Base-by-base conservation (phyloP, 768 basidiomycete genomes). In the Boletus patriciae region DNA sequence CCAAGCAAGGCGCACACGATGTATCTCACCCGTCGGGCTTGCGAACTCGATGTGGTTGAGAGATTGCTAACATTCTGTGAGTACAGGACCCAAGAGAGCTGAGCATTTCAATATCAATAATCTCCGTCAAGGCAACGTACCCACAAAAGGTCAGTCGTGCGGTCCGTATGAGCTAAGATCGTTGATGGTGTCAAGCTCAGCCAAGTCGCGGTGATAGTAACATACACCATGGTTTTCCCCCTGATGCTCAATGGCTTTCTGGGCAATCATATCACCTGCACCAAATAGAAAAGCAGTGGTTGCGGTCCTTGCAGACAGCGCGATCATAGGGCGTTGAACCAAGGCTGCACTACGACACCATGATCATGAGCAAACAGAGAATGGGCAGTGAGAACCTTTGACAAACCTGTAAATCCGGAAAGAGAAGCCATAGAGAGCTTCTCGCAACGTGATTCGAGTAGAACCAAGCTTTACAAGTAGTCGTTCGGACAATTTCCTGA, bases 21-120 rank as follows among this genome's bases (percentile, higher is more conserved):
- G 86, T 11, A 84, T 67, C 40, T 88, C 70, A 0, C 79, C 85
- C 60, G 74, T 80, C 0, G 78, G n/a, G n/a, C n/a, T 82, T 1
- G 85, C 85, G 53, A 93, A 89, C 60, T 85, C 83, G 60, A 94
- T 78, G 7, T 84, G 73, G 64, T 90, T 85, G 52, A 94, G 78
- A 57, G 86, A 73, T 50, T 81, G 76, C 63, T 89, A 92, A 92
- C 93, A 95, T 57, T 83, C 87, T 2, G 91, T 90, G 68, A 94
- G 78, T 15, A 80, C 77, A 4, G 93, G 92, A 3, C 90, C 92
- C 71, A 95, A 93, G 52, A 95, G 71, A 7, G 74, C 41, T 3
- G 3, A 46, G 4, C 40, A 46, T 45, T 21, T 54, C 41, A 52
- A 41, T 21, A 33, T 52, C 50, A 31, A 45, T 42, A 9, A 12